phyloP scores from a whole-genome alignment of 352 stramenopile genomes.

The Globisporangium sylvaticum region DNA sequence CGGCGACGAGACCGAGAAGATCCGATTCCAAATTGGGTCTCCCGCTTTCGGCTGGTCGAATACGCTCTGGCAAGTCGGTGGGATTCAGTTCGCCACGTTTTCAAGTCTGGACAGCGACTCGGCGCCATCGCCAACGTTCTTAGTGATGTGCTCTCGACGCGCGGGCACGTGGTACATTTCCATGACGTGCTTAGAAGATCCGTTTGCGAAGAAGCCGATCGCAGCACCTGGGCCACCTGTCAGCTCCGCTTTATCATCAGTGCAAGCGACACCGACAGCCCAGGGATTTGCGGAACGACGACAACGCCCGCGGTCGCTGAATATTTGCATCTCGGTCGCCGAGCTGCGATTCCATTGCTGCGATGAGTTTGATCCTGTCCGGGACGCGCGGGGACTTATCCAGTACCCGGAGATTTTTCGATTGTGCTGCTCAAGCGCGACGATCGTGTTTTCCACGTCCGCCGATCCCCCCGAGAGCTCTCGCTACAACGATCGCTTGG shows the following conservation, averaged over 20 bases:
- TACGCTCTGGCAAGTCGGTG: conserved; percentile 70
- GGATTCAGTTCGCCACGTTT: conserved; percentile 82
- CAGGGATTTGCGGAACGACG: conserved; percentile 6
- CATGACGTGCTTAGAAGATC: conserved; percentile 62
- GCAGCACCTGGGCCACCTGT: background rate
- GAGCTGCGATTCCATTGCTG: conserved; percentile 57
- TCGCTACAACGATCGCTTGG: conserved; percentile 40
- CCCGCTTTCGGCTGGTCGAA: conserved; percentile 72
- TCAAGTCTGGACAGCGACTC: conserved; percentile 12
- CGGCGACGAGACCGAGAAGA: conserved; percentile 16
- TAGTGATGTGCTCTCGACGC: conserved; percentile 65
- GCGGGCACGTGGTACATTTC: conserved; percentile 70
- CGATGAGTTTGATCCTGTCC: conserved; percentile 50
- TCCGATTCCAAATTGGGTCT: conserved; percentile 67
- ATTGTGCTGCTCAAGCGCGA: conserved; percentile 27
- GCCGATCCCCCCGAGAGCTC: conserved; percentile 46
- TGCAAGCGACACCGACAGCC: conserved; percentile 15
- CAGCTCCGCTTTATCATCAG: conserved; percentile 11
- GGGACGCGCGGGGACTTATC: conserved; percentile 30
- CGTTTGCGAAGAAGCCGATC: conserved; percentile 16
- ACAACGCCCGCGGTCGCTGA: conserved; percentile 26
- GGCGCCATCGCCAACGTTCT: conserved; percentile 36
- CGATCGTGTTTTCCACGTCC: conserved; percentile 45
- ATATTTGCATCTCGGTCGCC: conserved; percentile 32
- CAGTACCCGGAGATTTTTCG: conserved; percentile 62